Base-by-base conservation (phyloP, 2,329 filamentous ascomycete species). In the Boeremia exigua region DNA sequence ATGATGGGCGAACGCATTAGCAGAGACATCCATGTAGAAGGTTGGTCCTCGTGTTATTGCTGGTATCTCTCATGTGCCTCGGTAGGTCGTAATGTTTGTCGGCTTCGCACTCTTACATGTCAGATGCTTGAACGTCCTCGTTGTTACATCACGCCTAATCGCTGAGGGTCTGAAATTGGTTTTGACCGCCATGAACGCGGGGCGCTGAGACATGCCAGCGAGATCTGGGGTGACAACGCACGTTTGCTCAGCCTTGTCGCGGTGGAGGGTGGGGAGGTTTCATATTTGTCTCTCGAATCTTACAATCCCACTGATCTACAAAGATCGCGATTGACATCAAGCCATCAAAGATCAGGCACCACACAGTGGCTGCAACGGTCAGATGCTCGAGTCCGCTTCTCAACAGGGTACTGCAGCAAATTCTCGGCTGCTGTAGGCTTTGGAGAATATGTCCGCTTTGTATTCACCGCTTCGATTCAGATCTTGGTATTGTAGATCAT, bases 131-230 rank as follows among this genome's bases (percentile, higher is more conserved):
- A 23, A 23, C 4, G 14, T 12, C 4, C 3, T 25, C 8, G 8
- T 30, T 37, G 32, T 48, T 25, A 47, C 11, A 10, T 33, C 3
- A 7, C 14, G 8, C 28, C 25, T 2, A 28, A 43, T 48, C 29
- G 34, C 29, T n/a, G 9, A 25, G 11, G n/a, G 8, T 4, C 36
- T 28, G 38, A n/a, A n/a, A 12, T n/a, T 17, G 12, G 25, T 37
- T 25, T 40, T 36, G 28, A n/a, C 45, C 11, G 5, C 12, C 23
- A 15, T 14, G 14, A 14, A n/a, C 15, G 25, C 38, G 23, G 23
- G 29, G 9, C 39, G 44, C 34, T 60, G 58, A 62, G 60, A 66
- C 59, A 56, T 59, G 54, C 58, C 59, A 59, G 53, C 56, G 38
- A 48, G 48, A 23, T 48, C 56, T 53, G 48, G 38, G 38, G 40